Evolutionary conservation across 345 rosid genomes (phyloP).

Genomic region (Laguncularia racemosa): DNA sequence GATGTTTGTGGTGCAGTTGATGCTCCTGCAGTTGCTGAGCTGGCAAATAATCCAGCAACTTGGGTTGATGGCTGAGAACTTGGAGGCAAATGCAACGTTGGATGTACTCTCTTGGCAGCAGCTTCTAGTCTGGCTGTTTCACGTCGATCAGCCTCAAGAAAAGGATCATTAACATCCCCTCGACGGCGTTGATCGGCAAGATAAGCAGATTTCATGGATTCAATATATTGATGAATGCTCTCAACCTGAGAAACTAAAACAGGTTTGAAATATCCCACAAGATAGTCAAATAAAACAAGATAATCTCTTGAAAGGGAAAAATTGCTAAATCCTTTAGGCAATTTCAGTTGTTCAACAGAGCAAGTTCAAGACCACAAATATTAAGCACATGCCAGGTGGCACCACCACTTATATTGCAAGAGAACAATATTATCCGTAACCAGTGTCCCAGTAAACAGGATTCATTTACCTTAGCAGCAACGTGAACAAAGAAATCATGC

Average conservation of each 20-base stretch:
- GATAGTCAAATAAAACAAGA: neutral
- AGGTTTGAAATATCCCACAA: neutral
- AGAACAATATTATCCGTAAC: slow-evolving; percentile 1
- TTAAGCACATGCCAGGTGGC: too few relatives aligned
- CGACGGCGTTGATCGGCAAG: slow-evolving; percentile 81
- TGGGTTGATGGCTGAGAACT: slow-evolving; percentile 66
- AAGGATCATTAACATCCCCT: slow-evolving; percentile 78
- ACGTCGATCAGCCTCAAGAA: slow-evolving; percentile 94
- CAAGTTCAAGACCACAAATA: neutral
- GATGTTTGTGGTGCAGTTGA: slow-evolving; percentile 43
- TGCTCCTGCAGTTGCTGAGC: slow-evolving; percentile 39
- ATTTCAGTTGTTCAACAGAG: neutral
- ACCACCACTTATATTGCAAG: neutral
- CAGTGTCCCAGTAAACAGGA: neutral
- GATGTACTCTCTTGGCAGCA: slow-evolving; percentile 93
- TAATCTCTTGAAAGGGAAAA: neutral
- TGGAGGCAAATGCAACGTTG: slow-evolving; percentile 83
- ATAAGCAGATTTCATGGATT: slow-evolving; percentile 82
- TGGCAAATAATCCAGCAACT: slow-evolving; percentile 51
- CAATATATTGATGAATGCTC: slow-evolving; percentile 82
- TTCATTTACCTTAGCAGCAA: slow-evolving; percentile 82
- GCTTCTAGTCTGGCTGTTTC: slow-evolving; percentile 97
- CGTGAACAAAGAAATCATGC: slow-evolving; percentile 87
- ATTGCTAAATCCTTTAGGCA: neutral
- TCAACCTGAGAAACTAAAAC: slow-evolving; percentile 49